These are phyloP conservation scores for Calonectria leucothoes DNA, from an alignment of 2,329 filamentous ascomycete species.

Conservation along the genomic window DNA sequence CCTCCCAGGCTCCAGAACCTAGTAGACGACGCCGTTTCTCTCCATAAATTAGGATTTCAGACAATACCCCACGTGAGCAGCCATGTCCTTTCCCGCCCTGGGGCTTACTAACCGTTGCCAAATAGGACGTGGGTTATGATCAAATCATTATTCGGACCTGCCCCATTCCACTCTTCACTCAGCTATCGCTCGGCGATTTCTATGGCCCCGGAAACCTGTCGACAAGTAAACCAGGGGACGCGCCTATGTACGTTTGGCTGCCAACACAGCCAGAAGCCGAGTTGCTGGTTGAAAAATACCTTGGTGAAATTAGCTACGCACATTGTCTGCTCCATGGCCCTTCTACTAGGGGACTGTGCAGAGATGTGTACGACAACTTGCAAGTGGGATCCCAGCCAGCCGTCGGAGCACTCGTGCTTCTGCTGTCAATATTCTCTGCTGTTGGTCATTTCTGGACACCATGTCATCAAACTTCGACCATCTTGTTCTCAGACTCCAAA, in stretches of 20 bases:
- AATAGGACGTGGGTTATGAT: slow-evolving; percentile 12
- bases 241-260: slow-evolving; percentile 48
- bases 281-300: slow-evolving; percentile 45
- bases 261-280: slow-evolving; percentile 46
- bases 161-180: slow-evolving; percentile 46
- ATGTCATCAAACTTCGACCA: slow-evolving; percentile 33
- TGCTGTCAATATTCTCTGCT: slow-evolving; percentile 45
- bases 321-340: slow-evolving; percentile 47
- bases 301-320: slow-evolving; percentile 43
- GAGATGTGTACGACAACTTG: slow-evolving; percentile 44
- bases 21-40: slow-evolving; percentile 48
- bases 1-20: slow-evolving; percentile 47
- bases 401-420: slow-evolving; percentile 42
- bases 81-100: background rate
- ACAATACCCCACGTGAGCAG: slow-evolving; percentile 43
- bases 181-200: slow-evolving; percentile 42
- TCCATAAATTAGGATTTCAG: slow-evolving; percentile 45
- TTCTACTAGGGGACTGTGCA: slow-evolving; percentile 38
- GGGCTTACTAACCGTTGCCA: background rate
- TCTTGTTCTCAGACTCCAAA: slow-evolving; percentile 38
- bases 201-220: slow-evolving; percentile 36
- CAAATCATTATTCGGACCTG: slow-evolving; percentile 46
- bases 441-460: slow-evolving; percentile 46
- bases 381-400: slow-evolving; percentile 36
- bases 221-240: slow-evolving; percentile 31